Conservation (phyloP, 2,329 filamentous ascomycete species). For the Dactylellina drechsleri region DNA sequence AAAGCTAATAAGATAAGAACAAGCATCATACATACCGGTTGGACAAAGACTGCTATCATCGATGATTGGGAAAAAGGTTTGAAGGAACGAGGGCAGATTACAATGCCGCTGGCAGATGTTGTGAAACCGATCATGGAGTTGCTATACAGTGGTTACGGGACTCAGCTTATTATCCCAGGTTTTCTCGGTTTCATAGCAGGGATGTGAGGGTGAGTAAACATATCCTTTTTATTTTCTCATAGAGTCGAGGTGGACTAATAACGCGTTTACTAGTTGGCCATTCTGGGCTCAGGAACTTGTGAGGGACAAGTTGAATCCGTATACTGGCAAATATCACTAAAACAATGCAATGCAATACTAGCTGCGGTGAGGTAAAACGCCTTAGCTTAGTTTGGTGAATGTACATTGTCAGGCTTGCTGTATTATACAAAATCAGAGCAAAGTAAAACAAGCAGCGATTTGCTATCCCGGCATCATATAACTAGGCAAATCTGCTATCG, state of each 20-base stretch:
- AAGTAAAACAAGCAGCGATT: too few relatives aligned
- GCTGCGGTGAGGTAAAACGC: too few relatives aligned
- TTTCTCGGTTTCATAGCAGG: constrained; percentile 4
- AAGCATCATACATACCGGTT: constrained; percentile 72
- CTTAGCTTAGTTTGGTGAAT: too few relatives aligned
- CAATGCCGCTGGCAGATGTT: constrained; percentile 10
- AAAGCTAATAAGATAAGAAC: constrained; percentile 72
- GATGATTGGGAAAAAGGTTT: background rate
- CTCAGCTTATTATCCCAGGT: constrained; percentile 10
- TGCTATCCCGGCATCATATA: constrained; percentile 16
- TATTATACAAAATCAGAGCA: too few relatives aligned
- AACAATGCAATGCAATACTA: too few relatives aligned
- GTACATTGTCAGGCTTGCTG: too few relatives aligned
- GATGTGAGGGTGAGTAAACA: constrained; percentile 2
- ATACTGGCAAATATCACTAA: constrained; percentile 20
- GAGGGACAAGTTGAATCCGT: constrained; percentile 14
- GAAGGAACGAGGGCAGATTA: background rate
- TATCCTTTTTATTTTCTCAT: background rate
- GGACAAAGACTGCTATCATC: constrained; percentile 66
- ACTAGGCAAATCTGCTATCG: constrained; percentile 20
- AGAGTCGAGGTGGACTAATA: background rate
- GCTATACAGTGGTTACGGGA: constrained; percentile 11
- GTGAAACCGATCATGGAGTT: constrained; percentile 9
- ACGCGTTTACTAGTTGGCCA: constrained; percentile 23
- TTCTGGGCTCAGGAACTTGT: constrained; percentile 10